Conservation (phyloP, 2,329 filamentous ascomycete species). For the Paraphoma chrysanthemicola region DNA sequence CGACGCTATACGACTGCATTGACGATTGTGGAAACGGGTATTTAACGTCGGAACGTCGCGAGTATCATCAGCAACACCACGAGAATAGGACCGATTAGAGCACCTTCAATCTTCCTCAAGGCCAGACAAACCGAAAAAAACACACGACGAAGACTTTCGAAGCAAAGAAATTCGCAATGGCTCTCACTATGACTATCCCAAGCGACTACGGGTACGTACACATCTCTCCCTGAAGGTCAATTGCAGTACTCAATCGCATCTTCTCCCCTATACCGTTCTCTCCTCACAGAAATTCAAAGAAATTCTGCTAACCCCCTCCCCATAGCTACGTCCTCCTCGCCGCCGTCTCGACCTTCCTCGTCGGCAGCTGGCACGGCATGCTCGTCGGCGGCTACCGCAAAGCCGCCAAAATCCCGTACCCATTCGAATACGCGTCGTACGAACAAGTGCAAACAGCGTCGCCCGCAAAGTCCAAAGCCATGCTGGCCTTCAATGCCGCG, state of each 20-base stretch:
- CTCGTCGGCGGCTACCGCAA: constrained; percentile 58
- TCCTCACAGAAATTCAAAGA: background rate
- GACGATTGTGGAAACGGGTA: background rate
- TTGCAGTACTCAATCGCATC: constrained; percentile 1
- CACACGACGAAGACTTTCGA: background rate
- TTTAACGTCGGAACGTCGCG: background rate
- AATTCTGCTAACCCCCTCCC: constrained; percentile 11
- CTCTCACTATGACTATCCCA: constrained; percentile 28
- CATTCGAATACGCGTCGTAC: constrained; percentile 64
- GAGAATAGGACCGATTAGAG: no score
- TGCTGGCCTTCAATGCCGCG: constrained; percentile 55
- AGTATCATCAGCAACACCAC: no score
- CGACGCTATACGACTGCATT: background rate
- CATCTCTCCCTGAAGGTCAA: background rate
- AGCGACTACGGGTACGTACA: constrained; percentile 40
- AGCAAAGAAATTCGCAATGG: constrained; percentile 22
- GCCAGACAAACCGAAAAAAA: background rate
- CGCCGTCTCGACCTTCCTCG: constrained; percentile 61
- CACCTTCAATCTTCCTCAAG: no score
- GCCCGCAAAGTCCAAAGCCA: constrained; percentile 49
- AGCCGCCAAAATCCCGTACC: constrained; percentile 62
- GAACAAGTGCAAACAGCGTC: constrained; percentile 57
- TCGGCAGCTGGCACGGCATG: constrained; percentile 59
- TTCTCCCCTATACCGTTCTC: background rate
- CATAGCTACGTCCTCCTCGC: constrained; percentile 63